Base-by-base conservation (phyloP, 108 stramenopile species). In the Ochromonas danica region DNA sequence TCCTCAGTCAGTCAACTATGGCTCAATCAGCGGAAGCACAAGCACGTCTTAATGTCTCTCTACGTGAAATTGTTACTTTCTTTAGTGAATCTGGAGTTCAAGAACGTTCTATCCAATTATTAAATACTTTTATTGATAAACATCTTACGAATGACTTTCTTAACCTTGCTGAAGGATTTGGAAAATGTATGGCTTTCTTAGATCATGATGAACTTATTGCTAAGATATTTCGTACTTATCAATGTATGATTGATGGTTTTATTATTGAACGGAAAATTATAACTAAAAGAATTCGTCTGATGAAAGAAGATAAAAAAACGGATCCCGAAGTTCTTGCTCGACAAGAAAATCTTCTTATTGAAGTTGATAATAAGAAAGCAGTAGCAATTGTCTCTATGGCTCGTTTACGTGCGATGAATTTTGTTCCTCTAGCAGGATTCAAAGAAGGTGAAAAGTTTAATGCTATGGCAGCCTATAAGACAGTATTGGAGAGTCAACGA, bases 151-250 rank as follows among this genome's bases (percentile, higher is more conserved):
- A 10, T 10, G 67, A 70, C 22, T 70, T 70, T 70, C 67, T 70
- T 22, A 40, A 70, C 22, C 40, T 70, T 40, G 67, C 67, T 10
- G 67, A 70, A 70, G 67, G 67, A 38, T 70, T 40, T 40, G 40
- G 67, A 14, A 70, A 70, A 31, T 70, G 67, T 22, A 70, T 70
- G 67, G 67, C 67, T 10, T 70, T 70, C 40, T 17, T 70, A 10
- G 22, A 70, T 31, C 67, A 70, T 22, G 22, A 70, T 22, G 67
- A 38, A 38, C 67, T 70, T 14, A 40, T 40, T 40, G 17, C 17
- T 31, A 10, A 22, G 33, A 38, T 70, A 31, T 22, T 57, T 17
- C 17, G 22, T 10, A 22, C 51, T 10, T 57, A 57, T 22, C 10
- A 38, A 14, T 31, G 17, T 22, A 14, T 70, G 14, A 40, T 38